Conservation (phyloP, 768 basidiomycete species). For the Leucosporidium creatinivorum region DNA sequence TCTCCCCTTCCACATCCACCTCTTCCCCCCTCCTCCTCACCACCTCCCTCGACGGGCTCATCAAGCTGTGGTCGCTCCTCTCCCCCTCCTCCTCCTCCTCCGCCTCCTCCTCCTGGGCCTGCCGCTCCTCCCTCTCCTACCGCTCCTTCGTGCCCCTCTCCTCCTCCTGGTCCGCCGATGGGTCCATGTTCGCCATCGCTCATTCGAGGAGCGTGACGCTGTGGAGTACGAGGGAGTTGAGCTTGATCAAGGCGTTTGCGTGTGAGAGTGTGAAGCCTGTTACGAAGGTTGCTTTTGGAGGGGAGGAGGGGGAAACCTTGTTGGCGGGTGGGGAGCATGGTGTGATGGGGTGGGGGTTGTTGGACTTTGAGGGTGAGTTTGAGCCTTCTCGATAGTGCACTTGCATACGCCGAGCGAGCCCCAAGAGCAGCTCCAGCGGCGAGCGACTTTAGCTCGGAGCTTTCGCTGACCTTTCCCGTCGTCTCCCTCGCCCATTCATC, state of each 20-base stretch:
- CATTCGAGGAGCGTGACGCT: slow-evolving; percentile 61
- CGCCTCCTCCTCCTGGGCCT: slow-evolving; percentile 67
- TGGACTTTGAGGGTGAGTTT: slow-evolving; percentile 41
- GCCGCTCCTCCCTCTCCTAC: slow-evolving; percentile 63
- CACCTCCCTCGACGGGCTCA: slow-evolving; percentile 62
- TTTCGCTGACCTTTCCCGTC: slow-evolving; percentile 9
- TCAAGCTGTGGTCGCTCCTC: slow-evolving; percentile 62
- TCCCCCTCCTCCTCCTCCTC: slow-evolving; percentile 49
- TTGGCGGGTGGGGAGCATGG: slow-evolving; percentile 36
- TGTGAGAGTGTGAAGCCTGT: slow-evolving; percentile 52
- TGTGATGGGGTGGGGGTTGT: slow-evolving; percentile 42
- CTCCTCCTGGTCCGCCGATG: slow-evolving; percentile 74
- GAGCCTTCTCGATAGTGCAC: background rate
- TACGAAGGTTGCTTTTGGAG: slow-evolving; percentile 43
- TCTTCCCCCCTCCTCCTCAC: slow-evolving; percentile 55
- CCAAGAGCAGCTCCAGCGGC: too few relatives aligned
- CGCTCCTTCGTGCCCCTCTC: slow-evolving; percentile 50
- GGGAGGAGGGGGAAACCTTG: slow-evolving; percentile 22
- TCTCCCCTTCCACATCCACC: slow-evolving; percentile 51
- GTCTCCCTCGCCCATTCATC: background rate
- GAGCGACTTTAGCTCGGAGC: background rate
- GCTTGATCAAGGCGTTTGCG: slow-evolving; percentile 48
- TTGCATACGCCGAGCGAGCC: background rate
- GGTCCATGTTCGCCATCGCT: slow-evolving; percentile 70
- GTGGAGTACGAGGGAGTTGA: slow-evolving; percentile 62